A percentile compares a stretch with the other conserved stretches of the same genome.
Evolutionary conservation across 805 yeast genomes (phyloP).

Genomic region (Maudiozyma barnettii): DNA sequence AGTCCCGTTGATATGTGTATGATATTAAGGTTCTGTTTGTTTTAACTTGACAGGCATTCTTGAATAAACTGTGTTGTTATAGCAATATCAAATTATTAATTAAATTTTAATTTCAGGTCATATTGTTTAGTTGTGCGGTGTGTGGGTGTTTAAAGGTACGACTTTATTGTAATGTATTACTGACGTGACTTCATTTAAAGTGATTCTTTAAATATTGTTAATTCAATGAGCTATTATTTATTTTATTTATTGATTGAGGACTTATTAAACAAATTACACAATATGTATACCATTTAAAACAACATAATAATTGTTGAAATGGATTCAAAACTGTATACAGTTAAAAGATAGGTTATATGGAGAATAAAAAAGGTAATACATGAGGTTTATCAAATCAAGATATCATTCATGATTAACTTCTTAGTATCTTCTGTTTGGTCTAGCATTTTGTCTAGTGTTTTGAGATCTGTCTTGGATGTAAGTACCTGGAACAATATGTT

Average conservation of each 20-base stretch:
- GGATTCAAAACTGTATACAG: slow-evolving; percentile 2
- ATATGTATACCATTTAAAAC: not conserved
- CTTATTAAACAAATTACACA: slow-evolving; percentile 6
- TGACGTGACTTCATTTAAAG: no score
- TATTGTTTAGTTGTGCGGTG: no score
- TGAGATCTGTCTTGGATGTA: slow-evolving; percentile 92
- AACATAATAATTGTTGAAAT: not conserved
- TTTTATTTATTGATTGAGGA: slow-evolving; percentile 4
- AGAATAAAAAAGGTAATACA: not conserved
- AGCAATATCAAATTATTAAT: no score
- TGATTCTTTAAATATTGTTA: no score
- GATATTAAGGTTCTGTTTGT: no score
- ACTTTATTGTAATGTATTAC: no score
- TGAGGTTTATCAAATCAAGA: not conserved
- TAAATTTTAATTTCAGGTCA: no score
- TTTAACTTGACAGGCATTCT: no score
- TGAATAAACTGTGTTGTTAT: no score
- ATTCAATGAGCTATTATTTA: slow-evolving; percentile 1
- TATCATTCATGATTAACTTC: not conserved
- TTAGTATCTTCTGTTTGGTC: slow-evolving; percentile 46
- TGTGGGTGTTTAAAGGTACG: no score
- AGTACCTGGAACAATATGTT: slow-evolving; percentile 96
- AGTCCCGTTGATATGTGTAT: not conserved
- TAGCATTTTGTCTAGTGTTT: slow-evolving; percentile 58
- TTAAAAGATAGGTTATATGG: not conserved